phyloP scores from a whole-genome alignment of 805 yeast species.

The Sporopachydermia quercuum region DNA sequence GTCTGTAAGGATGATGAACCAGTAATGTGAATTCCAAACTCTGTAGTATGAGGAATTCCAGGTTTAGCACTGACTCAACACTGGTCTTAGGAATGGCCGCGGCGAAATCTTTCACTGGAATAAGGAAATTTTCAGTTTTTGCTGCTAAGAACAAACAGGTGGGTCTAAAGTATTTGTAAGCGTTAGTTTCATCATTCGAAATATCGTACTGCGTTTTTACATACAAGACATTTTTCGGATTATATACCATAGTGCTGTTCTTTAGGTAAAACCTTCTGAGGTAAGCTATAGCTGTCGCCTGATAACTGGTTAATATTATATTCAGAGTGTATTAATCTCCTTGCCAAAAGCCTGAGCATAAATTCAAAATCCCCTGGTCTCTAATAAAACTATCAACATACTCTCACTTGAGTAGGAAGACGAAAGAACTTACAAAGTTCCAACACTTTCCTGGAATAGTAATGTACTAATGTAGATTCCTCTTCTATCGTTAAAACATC shows the following conservation, averaged over 20 bases:
- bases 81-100: slow-evolving; percentile 53
- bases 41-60: slow-evolving; percentile 68
- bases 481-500: slow-evolving; percentile 48
- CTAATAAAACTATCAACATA: slow-evolving; percentile 7
- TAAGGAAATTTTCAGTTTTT: slow-evolving; percentile 82
- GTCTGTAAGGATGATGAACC: slow-evolving; percentile 80
- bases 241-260: slow-evolving; percentile 74
- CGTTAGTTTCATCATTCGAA: background rate
- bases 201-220: slow-evolving; percentile 3
- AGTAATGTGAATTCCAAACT: slow-evolving; percentile 63
- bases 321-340: too few relatives aligned
- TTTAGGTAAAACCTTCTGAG: slow-evolving; percentile 67
- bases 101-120: slow-evolving; percentile 70
- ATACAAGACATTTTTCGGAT: slow-evolving; percentile 65
- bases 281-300: slow-evolving; percentile 71
- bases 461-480: slow-evolving; percentile 50
- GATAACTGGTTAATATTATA: too few relatives aligned
- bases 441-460: slow-evolving; percentile 57
- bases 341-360: background rate
- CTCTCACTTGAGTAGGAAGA: slow-evolving; percentile 76
- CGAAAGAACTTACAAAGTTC: slow-evolving; percentile 59
- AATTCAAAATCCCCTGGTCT: background rate
- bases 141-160: slow-evolving; percentile 85
- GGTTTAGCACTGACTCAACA: slow-evolving; percentile 47
- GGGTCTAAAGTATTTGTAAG: slow-evolving; percentile 15